A percentile compares a stretch with the other conserved stretches of the same genome.
These are phyloP conservation scores for Tranzscheliella williamsii DNA, from an alignment of 1,284 basidiomycete genomes.

Conservation along the genomic window DNA sequence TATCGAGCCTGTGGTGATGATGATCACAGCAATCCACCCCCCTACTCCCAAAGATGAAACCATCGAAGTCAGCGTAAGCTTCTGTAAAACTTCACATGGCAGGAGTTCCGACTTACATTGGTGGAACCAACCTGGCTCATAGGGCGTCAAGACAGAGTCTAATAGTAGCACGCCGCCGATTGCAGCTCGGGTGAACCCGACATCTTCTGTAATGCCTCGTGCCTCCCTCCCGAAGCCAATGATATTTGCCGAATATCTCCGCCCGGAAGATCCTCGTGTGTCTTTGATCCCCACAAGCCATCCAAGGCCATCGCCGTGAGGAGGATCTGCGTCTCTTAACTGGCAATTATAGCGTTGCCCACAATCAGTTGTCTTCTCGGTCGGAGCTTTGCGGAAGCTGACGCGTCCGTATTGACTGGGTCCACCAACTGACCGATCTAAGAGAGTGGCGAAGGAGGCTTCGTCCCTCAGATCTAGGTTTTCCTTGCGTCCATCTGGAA, in stretches of 20 bases:
- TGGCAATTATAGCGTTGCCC: no score
- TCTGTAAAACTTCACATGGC: no score
- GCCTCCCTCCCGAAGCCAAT: constrained; percentile 80
- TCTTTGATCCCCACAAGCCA: constrained; percentile 88
- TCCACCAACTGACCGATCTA: constrained; percentile 46
- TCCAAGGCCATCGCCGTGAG: constrained; percentile 62
- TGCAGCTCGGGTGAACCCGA: constrained; percentile 3
- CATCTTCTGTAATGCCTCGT: constrained; percentile 22
- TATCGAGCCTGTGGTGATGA: neutral
- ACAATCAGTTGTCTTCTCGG: constrained; percentile 5
- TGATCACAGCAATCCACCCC: constrained; percentile 27
- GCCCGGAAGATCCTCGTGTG: constrained; percentile 74
- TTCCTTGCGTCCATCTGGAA: constrained; percentile 18
- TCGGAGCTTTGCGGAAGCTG: constrained; percentile 35
- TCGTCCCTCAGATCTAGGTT: constrained; percentile 39
- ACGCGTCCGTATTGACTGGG: constrained; percentile 42
- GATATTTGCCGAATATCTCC: constrained; percentile 75
- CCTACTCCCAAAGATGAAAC: constrained; percentile 52
- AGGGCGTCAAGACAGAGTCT: constrained; percentile 80
- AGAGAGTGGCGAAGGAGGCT: constrained; percentile 33
- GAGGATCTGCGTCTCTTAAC: constrained; percentile 5
- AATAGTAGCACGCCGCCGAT: constrained; percentile 78
- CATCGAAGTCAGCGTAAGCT: no score
- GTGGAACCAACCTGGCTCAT: constrained; percentile 68
- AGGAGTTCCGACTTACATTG: constrained; percentile 44